A percentile compares a stretch with the other conserved stretches of the same genome.
These are phyloP conservation scores for Carpinus viminea DNA, from an alignment of 306 rosid species.

Conservation along the genomic window DNA sequence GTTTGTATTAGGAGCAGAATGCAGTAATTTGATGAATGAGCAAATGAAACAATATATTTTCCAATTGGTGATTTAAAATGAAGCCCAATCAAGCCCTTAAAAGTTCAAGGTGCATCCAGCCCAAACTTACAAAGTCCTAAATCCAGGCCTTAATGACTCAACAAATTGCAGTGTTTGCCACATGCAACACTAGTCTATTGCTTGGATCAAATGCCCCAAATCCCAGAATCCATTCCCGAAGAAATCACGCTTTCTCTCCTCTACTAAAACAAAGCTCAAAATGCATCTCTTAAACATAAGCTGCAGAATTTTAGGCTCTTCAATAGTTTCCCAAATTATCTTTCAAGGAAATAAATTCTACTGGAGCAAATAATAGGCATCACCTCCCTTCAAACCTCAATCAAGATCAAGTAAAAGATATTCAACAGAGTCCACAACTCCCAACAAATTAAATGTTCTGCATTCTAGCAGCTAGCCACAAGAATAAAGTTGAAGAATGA, in stretches of 20 bases:
- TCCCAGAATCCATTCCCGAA: not conserved
- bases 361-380: not conserved
- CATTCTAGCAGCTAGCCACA: not conserved
- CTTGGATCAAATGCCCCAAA: conserved; percentile 1
- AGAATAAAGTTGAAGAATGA: not conserved
- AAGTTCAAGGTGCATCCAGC: not conserved
- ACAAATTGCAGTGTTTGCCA: not conserved
- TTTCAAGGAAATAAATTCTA: not conserved
- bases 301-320: not conserved
- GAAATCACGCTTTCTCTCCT: not conserved
- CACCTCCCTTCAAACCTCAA: not conserved
- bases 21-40: not conserved
- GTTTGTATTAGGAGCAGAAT: not conserved
- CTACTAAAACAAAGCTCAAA: not conserved
- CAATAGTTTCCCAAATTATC: not conserved
- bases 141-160: not conserved
- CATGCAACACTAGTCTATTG: not conserved
- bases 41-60: not conserved
- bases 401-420: not conserved
- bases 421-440: not conserved
- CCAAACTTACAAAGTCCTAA: not conserved
- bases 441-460: not conserved
- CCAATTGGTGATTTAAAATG: not conserved
- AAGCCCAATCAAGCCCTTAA: not conserved
- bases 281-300: not conserved